Evolutionary conservation across 495 filamentous ascomycete genomes (phyloP).

Genomic region (Penicillium bovifimosum): DNA sequence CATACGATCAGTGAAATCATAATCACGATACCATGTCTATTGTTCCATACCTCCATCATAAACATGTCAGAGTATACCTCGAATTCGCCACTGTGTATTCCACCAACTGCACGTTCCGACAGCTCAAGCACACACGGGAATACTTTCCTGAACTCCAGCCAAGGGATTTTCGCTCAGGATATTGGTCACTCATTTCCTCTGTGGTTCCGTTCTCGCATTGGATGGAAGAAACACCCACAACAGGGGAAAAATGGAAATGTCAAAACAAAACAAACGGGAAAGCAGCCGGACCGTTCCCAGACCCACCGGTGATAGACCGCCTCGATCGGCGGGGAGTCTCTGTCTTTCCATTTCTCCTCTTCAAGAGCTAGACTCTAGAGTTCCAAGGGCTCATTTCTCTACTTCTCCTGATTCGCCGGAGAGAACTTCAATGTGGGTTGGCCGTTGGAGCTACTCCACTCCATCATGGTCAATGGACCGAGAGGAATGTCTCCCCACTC

Average conservation of each 20-base stretch:
- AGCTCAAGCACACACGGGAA: slow-evolving; percentile 14
- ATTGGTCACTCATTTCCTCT: background rate
- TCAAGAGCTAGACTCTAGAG: background rate
- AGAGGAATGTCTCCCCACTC: slow-evolving; percentile 13
- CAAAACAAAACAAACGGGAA: slow-evolving; percentile 10
- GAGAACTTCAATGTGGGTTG: slow-evolving; percentile 11
- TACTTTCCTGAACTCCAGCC: background rate
- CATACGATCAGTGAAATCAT: too few species aligned
- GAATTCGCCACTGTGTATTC: background rate
- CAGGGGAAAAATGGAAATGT: background rate
- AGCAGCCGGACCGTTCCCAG: slow-evolving; percentile 25
- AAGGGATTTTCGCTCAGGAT: background rate
- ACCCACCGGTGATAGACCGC: slow-evolving; percentile 19
- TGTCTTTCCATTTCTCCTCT: background rate
- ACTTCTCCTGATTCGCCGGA: slow-evolving; percentile 4
- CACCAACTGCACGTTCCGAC: slow-evolving; percentile 21
- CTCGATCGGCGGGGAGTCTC: slow-evolving; percentile 22
- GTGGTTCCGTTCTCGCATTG: background rate
- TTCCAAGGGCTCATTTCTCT: background rate
- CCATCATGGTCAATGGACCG: slow-evolving; percentile 15
- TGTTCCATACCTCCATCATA: too few species aligned
- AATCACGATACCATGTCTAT: too few species aligned
- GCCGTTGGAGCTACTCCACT: slow-evolving; percentile 12
- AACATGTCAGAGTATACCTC: too few species aligned
- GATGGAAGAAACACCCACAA: background rate